Evolutionary conservation across 257 asterid species (phyloP), one percentile per base, ranked within the genome.

Genomic region (Ilex asprella): DNA sequence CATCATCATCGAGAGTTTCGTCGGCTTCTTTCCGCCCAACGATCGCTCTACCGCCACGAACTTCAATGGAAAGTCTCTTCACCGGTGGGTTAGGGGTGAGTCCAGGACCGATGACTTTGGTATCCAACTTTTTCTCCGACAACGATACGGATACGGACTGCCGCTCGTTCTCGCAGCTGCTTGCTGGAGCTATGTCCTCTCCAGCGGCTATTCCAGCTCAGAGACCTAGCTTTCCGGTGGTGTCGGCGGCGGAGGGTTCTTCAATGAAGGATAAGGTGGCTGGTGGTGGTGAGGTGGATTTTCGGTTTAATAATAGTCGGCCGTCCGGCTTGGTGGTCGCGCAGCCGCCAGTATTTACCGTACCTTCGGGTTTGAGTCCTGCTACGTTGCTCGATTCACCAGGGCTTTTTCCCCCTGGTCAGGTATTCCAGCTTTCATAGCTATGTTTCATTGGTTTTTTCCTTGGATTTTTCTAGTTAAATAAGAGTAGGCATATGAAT

Each of bases 131-230:
- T 60, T 91, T 91, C 32, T 70, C 94, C 9, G 91, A 84, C 27
- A 84, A 77, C 64, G 96, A 91, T 67, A 80, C 91, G 10, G 85
- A 78, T 32, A 67, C 70, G 27, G 94, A 82, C 52, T 82, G 74
- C 77, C 84, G 86, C 39, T 86, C 98, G 3, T 91, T 88, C 64
- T 81, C 96, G 0, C 95, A 91, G 85, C 94, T 91, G 0, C 86
- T 91, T 2, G 77, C 92, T 41, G 92, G 88, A 55, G 84, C 82
- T 32, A 59, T 67, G 67, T 31, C 78, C 0, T 69, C 93, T 60
- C 82, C 88, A 16, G 76, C 39, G 9, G 67, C 68, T 2, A 64
- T 43, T 7, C 66, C 71, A 5, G 64, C 56, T 32, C 52, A 39
- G 1, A 44, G 83, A 70, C 85, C 61, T 52, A 64, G 55, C 59